These are phyloP conservation scores for Staphylotrichum tortipilum DNA, from an alignment of 495 filamentous ascomycete genomes.

Conservation along the genomic window DNA sequence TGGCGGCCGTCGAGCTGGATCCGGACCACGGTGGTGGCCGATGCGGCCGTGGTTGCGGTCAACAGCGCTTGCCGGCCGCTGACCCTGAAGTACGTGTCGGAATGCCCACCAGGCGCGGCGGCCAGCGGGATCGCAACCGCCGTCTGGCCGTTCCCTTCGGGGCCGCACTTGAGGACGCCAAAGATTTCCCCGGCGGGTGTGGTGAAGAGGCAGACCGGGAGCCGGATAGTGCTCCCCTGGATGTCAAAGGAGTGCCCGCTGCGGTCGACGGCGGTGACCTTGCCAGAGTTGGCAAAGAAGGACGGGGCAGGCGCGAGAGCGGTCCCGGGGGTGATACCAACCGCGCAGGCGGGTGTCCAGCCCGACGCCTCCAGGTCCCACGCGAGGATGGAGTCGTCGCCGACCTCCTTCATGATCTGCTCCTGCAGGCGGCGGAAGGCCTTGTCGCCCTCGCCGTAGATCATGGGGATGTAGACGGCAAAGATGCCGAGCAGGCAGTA, in stretches of 20 bases:
- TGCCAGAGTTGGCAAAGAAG: not conserved
- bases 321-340: not conserved
- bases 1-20: conserved; percentile 1
- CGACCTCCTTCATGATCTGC: conserved; percentile 22
- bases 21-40: not conserved
- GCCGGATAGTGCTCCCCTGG: not conserved
- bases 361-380: not conserved
- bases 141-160: not conserved
- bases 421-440: conserved; percentile 28
- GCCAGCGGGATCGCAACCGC: conserved; percentile 2
- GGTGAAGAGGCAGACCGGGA: not conserved
- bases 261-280: not conserved
- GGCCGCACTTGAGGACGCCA: conserved; percentile 1
- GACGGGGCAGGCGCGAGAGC: conserved; percentile 1
- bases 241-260: not conserved
- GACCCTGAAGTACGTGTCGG: not conserved
- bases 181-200: not conserved
- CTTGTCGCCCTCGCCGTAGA: conserved; percentile 29
- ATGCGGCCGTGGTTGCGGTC: not conserved
- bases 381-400: conserved; percentile 25
- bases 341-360: too few relatives aligned
- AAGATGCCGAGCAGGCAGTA: conserved; percentile 34
- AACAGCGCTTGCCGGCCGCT: not conserved
- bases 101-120: not conserved
- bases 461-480: conserved; percentile 28